Base-by-base conservation (phyloP, 2,329 filamentous ascomycete species). In the Microdochium nivale region DNA sequence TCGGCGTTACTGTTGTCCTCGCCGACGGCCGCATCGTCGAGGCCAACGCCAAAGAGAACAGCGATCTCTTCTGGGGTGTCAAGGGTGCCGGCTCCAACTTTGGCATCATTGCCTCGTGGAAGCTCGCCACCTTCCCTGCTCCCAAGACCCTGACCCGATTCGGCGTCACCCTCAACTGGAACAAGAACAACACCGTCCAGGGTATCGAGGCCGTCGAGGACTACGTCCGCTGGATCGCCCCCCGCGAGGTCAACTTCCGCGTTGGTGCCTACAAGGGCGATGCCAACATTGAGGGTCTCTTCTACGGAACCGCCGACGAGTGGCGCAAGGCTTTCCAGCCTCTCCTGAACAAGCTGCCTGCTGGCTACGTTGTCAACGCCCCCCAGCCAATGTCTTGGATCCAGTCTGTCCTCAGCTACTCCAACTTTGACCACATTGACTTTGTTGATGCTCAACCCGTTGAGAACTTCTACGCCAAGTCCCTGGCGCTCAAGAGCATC, bases 381-480 rank as follows among this genome's bases (percentile, higher is more conserved):
- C 10, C 40, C 14, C 16, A 16, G 40, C 8, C 40, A 13, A 13
- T 44, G 40, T 8, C 21, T 19, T 44, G 40, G 40, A 21, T 44
- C 40, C 10, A 44, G 64, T 65, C 52, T 56, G 62, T 57, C 16
- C 44, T 37, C 16, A 9, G 1, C 2, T 32, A 25, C 51, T 10
- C 16, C 8, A n/a, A 16, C n/a, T n/a, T 33, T 9, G 11, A 19
- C 9, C 19, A 35, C n/a, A 8, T 44, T 21, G 33, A 49, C 24
- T 25, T 30, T 21, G 43, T 43, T 13, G 19, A 7, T 44, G 16
- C 40, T 13, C 40, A 44, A 19, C 40, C 40, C 23, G 40, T 70
- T 61, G 69, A 72, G 55, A 70, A 65, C 3, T 73, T 73, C 52
- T 71, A 69, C 56, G 65, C 70, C 40, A 71, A 70, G 52, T 70